Evolutionary conservation across 164 flowering plant genomes (phyloP).

Genomic region (Houttuynia cordata): DNA sequence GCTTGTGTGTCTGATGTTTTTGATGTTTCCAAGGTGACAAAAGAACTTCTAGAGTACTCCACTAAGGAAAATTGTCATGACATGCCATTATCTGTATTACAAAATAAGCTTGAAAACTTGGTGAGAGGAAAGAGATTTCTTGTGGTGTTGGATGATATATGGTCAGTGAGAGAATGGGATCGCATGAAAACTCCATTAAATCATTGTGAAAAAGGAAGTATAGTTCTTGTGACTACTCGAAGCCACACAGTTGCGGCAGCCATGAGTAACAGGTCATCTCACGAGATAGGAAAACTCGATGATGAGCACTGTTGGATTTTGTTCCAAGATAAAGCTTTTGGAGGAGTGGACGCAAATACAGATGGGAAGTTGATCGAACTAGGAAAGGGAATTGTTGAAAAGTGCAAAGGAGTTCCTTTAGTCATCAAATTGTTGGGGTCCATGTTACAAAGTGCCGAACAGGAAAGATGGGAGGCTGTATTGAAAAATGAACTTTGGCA

Average conservation of each 20-base stretch:
- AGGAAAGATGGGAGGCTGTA: slow-evolving; percentile 7
- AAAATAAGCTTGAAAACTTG: not conserved
- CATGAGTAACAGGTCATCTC: not conserved
- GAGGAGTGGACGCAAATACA: too few species aligned
- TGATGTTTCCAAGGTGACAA: not conserved
- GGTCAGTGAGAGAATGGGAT: slow-evolving; percentile 4
- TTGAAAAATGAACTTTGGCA: slow-evolving; percentile 10
- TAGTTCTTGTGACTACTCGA: slow-evolving; percentile 3
- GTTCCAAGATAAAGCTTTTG: slow-evolving; percentile 2
- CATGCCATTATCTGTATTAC: not conserved
- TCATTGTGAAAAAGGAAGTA: slow-evolving; percentile 1
- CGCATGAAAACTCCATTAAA: not conserved
- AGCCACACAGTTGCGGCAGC: not conserved
- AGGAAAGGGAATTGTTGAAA: slow-evolving; percentile 1
- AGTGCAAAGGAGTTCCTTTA: slow-evolving; percentile 16
- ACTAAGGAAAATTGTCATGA: not conserved
- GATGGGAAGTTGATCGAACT: not conserved
- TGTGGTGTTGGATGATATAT: slow-evolving; percentile 7
- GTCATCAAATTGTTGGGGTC: slow-evolving; percentile 9
- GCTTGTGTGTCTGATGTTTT: slow-evolving; percentile 5
- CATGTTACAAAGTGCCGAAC: not conserved
- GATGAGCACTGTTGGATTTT: slow-evolving; percentile 3
- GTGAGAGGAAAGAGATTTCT: not conserved
- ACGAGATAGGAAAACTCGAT: not conserved
- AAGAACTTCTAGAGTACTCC: not conserved